These are phyloP conservation scores for Capillidium heterosporum DNA, from an alignment of 371 early-diverging fungal species.

Conservation along the genomic window DNA sequence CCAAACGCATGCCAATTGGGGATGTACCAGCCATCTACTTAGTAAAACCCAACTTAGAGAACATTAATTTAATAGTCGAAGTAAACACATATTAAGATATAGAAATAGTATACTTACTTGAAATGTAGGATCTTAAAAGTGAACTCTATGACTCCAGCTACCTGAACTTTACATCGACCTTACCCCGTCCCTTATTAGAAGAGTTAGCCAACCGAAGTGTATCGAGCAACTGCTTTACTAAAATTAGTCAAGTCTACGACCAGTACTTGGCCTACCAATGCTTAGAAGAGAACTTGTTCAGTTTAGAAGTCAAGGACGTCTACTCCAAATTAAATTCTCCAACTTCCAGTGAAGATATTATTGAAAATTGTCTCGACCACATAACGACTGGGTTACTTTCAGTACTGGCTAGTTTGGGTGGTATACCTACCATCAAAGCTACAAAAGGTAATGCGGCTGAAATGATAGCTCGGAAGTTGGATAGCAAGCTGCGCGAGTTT, in stretches of 20 bases:
- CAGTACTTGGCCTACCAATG: conserved; percentile 89
- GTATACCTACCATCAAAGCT: conserved; percentile 67
- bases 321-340: conserved; percentile 59
- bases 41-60: conserved; percentile 76
- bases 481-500: conserved; percentile 63
- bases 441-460: conserved; percentile 86
- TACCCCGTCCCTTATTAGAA: conserved; percentile 84
- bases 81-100: conserved; percentile 15
- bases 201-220: conserved; percentile 73
- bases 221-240: conserved; percentile 41
- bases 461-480: conserved; percentile 76
- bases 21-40: conserved; percentile 98
- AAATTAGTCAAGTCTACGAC: conserved; percentile 71
- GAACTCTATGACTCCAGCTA: conserved; percentile 89
- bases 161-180: conserved; percentile 78
- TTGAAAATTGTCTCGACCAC: conserved; percentile 53
- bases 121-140: conserved; percentile 60
- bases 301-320: conserved; percentile 66
- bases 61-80: conserved; percentile 57
- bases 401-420: conserved; percentile 79
- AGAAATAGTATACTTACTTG: background rate
- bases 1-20: conserved; percentile 67
- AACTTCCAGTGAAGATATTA: conserved; percentile 58
- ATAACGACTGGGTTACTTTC: conserved; percentile 75
- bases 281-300: conserved; percentile 86